Evolutionary conservation across 352 stramenopile species (phyloP), one percentile per base, ranked within the genome.

Genomic region (Sclerospora graminicola): DNA sequence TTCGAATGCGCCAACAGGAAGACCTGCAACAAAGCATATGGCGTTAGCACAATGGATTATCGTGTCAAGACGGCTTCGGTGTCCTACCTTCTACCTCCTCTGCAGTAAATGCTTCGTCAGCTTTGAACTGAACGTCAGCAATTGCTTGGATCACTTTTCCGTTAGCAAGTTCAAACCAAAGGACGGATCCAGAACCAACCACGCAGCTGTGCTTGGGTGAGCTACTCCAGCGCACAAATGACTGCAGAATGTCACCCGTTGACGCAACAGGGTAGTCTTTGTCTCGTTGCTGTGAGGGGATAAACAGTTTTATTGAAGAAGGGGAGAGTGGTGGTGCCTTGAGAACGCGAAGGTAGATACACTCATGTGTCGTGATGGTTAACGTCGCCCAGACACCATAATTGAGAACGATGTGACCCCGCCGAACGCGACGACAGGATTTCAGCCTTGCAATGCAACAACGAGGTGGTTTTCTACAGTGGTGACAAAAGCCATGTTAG

Each of bases 331-430:
- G 57, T 3, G 74, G 74, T 10, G 82, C 42, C 14, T 63, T 73
- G 10, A 86, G 37, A 14, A 86, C 66, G 18, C 70, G 70, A 2
- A 86, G 41, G n/a, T n/a, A n/a, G n/a, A n/a, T n/a, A n/a, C n/a
- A n/a, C n/a, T 56, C 53, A 42, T 40, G 51, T 1, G 41, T 27
- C 13, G 41, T 14, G 18, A 68, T 36, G 9, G 48, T 51, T 27
- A 72, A 37, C 3, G 33, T 46, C 4, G 39, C 47, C n/a, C 35
- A 26, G 8, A 54, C 45, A 15, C 52, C 53, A 19, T 44, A 31
- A 15, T 69, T 84, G 15, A 78, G 29, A 8, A 70, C 26, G 15
- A 73, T 52, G 8, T 45, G 60, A 7, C 63, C 56, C 1, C 54
- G 63, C 4, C 48, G 45, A 11, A 82, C 73, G 6, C 28, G 18